phyloP scores from a whole-genome alignment of 202 grass and related monocot genomes.

The Carex arenaria region DNA sequence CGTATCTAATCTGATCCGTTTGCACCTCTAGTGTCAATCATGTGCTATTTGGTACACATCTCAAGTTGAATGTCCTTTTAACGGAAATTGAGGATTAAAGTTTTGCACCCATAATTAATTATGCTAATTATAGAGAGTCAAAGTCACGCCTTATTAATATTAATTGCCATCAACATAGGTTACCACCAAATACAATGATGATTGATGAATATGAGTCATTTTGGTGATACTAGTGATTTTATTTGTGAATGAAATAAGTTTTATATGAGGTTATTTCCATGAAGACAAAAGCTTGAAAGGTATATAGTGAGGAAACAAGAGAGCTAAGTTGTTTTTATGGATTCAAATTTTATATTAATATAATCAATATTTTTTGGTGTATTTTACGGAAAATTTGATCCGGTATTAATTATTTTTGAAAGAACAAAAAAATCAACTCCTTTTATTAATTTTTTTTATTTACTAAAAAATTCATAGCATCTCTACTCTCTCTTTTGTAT shows the following conservation, averaged over 20 bases:
- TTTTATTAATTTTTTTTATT: too few relatives aligned
- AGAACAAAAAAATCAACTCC: too few relatives aligned
- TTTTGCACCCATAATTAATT: not conserved
- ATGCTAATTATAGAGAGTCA: not conserved
- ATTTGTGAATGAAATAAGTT: not conserved
- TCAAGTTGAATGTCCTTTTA: not conserved
- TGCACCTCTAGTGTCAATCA: not conserved
- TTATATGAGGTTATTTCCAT: not conserved
- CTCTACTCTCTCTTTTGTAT: too few relatives aligned
- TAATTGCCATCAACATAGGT: not conserved
- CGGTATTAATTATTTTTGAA: too few relatives aligned
- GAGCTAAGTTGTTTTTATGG: too few relatives aligned
- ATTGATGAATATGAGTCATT: not conserved
- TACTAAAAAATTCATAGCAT: too few relatives aligned
- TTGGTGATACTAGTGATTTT: not conserved
- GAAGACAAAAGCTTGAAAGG: too few relatives aligned
- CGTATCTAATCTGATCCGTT: too few relatives aligned
- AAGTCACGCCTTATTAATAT: not conserved
- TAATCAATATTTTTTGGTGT: too few relatives aligned
- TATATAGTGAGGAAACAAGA: too few relatives aligned
- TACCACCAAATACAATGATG: not conserved
- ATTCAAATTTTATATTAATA: too few relatives aligned
- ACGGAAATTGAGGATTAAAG: conserved; percentile 7
- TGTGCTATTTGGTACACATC: not conserved
- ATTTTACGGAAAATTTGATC: too few relatives aligned